phyloP scores from a whole-genome alignment of 129 eudicot genomes.

The Centaurea solstitialis region DNA sequence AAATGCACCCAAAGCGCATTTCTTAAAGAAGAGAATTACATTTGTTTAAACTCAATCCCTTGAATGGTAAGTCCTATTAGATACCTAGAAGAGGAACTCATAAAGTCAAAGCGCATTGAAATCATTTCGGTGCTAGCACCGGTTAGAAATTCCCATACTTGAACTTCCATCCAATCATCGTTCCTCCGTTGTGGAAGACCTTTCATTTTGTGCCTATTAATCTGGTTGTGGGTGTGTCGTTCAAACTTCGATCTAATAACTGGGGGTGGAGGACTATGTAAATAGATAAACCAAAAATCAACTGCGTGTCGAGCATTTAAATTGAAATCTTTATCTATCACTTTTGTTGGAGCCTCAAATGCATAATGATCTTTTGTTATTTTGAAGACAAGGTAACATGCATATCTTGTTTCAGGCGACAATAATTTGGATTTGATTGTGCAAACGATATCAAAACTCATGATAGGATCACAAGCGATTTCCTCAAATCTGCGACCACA shows the following conservation, averaged over 20 bases:
- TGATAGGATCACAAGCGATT: not conserved
- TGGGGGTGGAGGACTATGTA: constrained; percentile 11
- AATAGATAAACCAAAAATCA: not conserved
- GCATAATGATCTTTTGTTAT: too few species aligned
- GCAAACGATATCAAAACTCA: not conserved
- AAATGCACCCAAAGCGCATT: too few species aligned
- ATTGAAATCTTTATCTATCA: not conserved
- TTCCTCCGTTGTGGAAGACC: constrained; percentile 8
- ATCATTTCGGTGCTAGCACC: not conserved
- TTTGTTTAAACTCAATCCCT: not conserved
- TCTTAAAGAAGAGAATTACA: not conserved
- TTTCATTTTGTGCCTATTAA: not conserved
- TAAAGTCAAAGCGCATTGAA: not conserved
- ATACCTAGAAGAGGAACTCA: not conserved
- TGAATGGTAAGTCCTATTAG: not conserved
- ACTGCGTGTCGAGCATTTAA: not conserved
- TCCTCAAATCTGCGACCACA: not conserved
- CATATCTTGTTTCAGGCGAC: constrained; percentile 3
- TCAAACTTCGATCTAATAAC: not conserved
- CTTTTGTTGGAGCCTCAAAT: not conserved
- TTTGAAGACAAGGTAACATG: not conserved
- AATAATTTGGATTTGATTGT: not conserved
- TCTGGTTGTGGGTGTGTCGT: not conserved
- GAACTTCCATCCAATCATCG: constrained; percentile 24
- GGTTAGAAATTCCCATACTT: not conserved